Base-by-base conservation (phyloP, 2,329 filamentous ascomycete genomes). In the Capronia americana region DNA sequence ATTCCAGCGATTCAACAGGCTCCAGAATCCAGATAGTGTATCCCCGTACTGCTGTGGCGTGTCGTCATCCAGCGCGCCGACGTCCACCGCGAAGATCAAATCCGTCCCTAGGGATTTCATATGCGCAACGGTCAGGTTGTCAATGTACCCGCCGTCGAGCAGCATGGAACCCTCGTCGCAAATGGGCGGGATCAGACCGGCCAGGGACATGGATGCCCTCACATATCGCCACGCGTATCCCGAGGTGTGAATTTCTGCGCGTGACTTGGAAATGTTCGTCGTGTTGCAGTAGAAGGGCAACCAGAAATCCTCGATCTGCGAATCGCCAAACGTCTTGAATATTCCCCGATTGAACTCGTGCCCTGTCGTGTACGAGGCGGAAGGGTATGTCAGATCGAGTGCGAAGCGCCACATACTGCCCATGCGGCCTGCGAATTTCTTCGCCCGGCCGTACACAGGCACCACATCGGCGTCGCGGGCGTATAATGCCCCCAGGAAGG, bases 291-390 rank as follows among this genome's bases (percentile, higher is more conserved):
- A 99, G 77, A 92, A 99, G 72, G 97, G 93, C 11, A 99, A 86
- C 95, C 95, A 99, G 75, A 98, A 99, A 77, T 99, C 95, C 79
- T 99, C 95, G 65, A 99, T 98, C 76, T 98, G 95, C 10, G 92
- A 92, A 74, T 97, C 92, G 14, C 93, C 95, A 77, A 99, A 97
- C 0, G 94, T 93, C 79, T 99, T 99, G 87, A 97, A 99, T 70
- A 99, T 97, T 48, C 95, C 95, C 6, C 95, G 91, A 74, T 99
- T 99, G 85, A 99, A 99, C 75, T 99, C 95, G 76, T 99, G 95
- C 0, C 95, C 95, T 0, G 95, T 99, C 0, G 96, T 99, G 79
- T 99, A 99, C 1, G 94, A 97, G 7, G 92, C 92, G 5, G 94
- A 95, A 0, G 95, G 95, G 77, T 99, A 99, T 0, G 95, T 99